These are phyloP conservation scores for Dipteronia dyeriana DNA, from an alignment of 345 rosid species.

Conservation along the genomic window DNA sequence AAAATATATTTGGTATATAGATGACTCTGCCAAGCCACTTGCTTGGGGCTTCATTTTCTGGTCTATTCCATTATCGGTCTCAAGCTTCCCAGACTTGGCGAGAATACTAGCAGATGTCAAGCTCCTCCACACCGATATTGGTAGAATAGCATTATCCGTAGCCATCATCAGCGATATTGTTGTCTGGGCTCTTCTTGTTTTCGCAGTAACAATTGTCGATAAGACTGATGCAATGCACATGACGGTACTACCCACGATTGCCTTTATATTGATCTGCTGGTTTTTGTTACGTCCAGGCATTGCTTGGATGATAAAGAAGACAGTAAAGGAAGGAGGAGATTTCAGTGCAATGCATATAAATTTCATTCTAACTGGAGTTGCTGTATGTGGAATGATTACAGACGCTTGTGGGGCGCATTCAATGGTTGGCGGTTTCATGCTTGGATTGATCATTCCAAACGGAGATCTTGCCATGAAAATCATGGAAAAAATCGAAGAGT, in stretches of 20 bases:
- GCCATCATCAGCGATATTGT: constrained; percentile 23
- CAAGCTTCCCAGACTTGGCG: constrained; percentile 39
- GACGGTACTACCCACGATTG: constrained; percentile 3
- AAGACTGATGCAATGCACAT: neutral
- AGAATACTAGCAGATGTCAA: constrained; percentile 33
- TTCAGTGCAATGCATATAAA: neutral
- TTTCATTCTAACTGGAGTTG: constrained; percentile 16
- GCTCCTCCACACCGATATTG: constrained; percentile 34
- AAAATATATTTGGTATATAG: neutral
- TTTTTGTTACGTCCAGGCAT: constrained; percentile 28
- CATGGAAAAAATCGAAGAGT: constrained; percentile 21
- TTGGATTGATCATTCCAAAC: constrained; percentile 22
- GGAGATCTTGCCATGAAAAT: constrained; percentile 17
- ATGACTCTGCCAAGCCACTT: neutral
- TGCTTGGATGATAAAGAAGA: constrained; percentile 8
- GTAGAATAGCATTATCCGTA: constrained; percentile 25
- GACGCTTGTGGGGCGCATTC: constrained; percentile 32
- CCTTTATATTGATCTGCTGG: constrained; percentile 20
- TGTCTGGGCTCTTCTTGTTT: constrained; percentile 25
- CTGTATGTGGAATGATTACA: constrained; percentile 20
- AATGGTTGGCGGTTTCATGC: constrained; percentile 21
- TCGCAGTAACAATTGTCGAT: constrained; percentile 7
- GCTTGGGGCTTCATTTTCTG: constrained; percentile 13
- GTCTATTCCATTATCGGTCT: constrained; percentile 25
- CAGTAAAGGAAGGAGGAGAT: neutral